Conservation (phyloP, 139 green algal genomes). For the Micromonas commoda region DNA sequence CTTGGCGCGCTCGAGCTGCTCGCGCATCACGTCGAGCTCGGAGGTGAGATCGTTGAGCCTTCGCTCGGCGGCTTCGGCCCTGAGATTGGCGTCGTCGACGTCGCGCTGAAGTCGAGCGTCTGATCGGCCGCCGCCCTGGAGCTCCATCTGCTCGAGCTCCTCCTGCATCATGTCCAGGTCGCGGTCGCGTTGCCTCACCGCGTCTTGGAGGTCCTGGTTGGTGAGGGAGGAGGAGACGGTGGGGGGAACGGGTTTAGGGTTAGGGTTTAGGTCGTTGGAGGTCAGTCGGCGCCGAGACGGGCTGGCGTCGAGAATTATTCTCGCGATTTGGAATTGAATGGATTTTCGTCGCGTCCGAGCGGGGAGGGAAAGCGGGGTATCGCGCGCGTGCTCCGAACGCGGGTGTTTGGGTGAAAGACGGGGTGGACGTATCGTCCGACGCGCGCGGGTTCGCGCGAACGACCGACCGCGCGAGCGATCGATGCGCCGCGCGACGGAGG, state of each 20-base stretch:
- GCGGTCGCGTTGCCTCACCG: background rate
- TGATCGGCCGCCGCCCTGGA: background rate
- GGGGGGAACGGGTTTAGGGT: no score
- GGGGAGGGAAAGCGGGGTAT: background rate
- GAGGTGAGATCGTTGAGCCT: background rate
- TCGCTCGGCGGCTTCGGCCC: background rate
- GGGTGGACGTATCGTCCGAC: background rate
- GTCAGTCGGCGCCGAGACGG: no score
- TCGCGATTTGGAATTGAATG: no score
- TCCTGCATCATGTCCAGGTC: constrained; percentile 9
- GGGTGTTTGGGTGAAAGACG: no score
- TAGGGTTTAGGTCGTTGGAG: no score
- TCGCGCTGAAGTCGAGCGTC: background rate
- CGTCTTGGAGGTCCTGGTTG: background rate
- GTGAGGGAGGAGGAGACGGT: background rate
- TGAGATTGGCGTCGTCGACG: background rate
- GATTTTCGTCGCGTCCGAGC: background rate
- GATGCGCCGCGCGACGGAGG: no score
- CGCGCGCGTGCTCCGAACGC: no score
- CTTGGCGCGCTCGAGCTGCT: background rate
- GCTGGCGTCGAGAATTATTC: no score
- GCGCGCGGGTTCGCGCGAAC: no score
- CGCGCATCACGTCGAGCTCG: background rate
- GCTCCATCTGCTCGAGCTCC: background rate
- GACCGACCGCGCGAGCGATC: no score